Conservation (phyloP, 2,329 filamentous ascomycete species). For the Exophiala sideris region DNA sequence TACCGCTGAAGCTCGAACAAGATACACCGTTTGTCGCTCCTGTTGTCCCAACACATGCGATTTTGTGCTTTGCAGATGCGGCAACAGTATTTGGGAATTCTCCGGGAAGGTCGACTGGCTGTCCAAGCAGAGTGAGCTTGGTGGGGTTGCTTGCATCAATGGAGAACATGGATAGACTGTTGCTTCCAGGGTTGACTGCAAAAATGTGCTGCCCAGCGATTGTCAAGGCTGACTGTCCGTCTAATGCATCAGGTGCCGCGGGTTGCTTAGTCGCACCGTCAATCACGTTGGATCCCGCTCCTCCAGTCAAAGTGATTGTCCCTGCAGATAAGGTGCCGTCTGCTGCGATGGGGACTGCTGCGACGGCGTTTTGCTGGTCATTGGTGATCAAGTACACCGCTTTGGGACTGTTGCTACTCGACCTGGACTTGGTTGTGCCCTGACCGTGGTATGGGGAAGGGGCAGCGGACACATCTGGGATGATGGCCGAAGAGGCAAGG, state of each 20-base stretch:
- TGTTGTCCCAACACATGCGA: slow-evolving; percentile 39
- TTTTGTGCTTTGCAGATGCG: slow-evolving; percentile 34
- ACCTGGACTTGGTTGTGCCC: background rate
- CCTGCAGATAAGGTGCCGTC: slow-evolving; percentile 49
- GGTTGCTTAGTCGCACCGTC: slow-evolving; percentile 37
- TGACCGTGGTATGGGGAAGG: background rate
- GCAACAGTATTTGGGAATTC: slow-evolving; percentile 41
- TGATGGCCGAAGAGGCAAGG: background rate
- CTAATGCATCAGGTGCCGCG: slow-evolving; percentile 50
- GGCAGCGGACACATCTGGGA: background rate
- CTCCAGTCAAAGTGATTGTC: slow-evolving; percentile 46
- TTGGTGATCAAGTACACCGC: slow-evolving; percentile 59
- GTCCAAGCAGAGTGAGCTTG: slow-evolving; percentile 32
- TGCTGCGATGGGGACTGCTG: slow-evolving; percentile 47
- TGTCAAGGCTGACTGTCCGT: slow-evolving; percentile 51
- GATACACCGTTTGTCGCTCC: slow-evolving; percentile 37
- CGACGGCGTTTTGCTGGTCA: slow-evolving; percentile 47
- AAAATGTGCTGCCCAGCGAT: slow-evolving; percentile 40
- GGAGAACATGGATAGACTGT: slow-evolving; percentile 38
- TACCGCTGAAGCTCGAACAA: slow-evolving; percentile 33
- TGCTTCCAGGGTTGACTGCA: slow-evolving; percentile 38
- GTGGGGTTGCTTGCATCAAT: slow-evolving; percentile 34
- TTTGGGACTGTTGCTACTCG: slow-evolving; percentile 30
- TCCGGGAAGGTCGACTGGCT: slow-evolving; percentile 35
- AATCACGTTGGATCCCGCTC: slow-evolving; percentile 44